Base-by-base conservation (phyloP, 257 asterid genomes). In the Ajuga chamaepitys region DNA sequence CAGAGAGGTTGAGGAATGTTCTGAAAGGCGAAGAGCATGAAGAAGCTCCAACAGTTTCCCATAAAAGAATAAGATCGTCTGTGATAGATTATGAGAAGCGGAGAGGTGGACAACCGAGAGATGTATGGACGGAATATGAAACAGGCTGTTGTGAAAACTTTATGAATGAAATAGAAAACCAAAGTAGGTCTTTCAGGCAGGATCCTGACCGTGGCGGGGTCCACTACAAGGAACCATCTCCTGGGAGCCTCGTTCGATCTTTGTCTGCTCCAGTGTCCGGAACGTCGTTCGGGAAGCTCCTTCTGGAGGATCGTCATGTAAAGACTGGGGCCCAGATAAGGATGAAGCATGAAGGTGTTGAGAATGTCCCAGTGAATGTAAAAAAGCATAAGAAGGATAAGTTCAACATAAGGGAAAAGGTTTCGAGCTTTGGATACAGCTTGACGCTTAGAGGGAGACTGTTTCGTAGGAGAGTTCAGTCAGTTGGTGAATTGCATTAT, bases 241-340 rank as follows among this genome's bases (percentile, higher is more conserved):
- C 85, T 40, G 70, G 86, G 77, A 83, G 67, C 74, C 93, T 89
- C 28, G 56, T 86, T 60, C 75, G 96, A 65, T 89, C 96, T 60
- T 59, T 86, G 81, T 86, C 96, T 7, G 95, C 95, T 30, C 96
- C 96, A 16, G 88, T 89, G 51, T 78, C 93, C 12, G 91, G 88
- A 62, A 77, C 93, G 10, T 83, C 96, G 16, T 85, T 89, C 28
- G 96, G 96, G 50, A 86, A 86, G 83, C 95, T 89, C 62, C 96
- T 89, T 35, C 84, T 89, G 16, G 90, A 89, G 81, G 96, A 89
- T 71, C 82, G 90, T 21, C 85, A 88, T 67, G 69, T 86, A 41
- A 46, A 82, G 65, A 88, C 96, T 2, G 95, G 96, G 41, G 96
- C 88, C 34, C 95, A 84, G 50, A 81, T 85, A 54, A 78, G 94